Evolutionary conservation across 2,329 filamentous ascomycete genomes (phyloP).

Genomic region (Microsporum canis): DNA sequence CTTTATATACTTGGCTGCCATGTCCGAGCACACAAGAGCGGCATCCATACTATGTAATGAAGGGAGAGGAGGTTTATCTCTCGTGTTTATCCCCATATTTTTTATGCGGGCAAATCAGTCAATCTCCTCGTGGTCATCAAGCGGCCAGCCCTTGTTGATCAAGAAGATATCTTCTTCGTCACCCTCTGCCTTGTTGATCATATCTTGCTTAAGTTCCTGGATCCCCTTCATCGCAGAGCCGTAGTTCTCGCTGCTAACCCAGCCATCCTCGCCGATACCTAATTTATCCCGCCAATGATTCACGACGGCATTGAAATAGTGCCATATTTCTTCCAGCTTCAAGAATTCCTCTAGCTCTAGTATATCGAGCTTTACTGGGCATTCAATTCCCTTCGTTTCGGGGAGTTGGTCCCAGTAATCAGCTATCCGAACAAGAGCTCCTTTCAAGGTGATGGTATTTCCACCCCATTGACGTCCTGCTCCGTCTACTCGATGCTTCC

Average conservation of each 20-base stretch:
- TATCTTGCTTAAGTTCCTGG: slow-evolving; percentile 8
- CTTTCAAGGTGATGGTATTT: slow-evolving; percentile 7
- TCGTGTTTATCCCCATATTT: too few relatives aligned
- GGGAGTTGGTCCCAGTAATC: slow-evolving; percentile 12
- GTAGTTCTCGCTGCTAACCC: slow-evolving; percentile 12
- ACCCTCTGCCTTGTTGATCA: slow-evolving; percentile 9
- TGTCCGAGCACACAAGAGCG: background rate
- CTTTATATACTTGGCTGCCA: background rate
- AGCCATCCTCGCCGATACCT: slow-evolving; percentile 12
- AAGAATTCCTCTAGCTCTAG: slow-evolving; percentile 9
- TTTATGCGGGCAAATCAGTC: background rate
- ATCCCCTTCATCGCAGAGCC: slow-evolving; percentile 7
- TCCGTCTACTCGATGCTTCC: slow-evolving; percentile 8
- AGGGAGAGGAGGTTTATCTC: too few relatives aligned
- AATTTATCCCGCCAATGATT: slow-evolving; percentile 10
- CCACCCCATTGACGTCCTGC: slow-evolving; percentile 11
- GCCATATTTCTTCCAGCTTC: slow-evolving; percentile 11
- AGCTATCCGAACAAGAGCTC: slow-evolving; percentile 9
- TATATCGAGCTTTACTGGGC: slow-evolving; percentile 10
- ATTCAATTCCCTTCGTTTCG: slow-evolving; percentile 5
- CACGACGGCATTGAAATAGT: slow-evolving; percentile 9
- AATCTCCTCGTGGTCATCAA: slow-evolving; percentile 11
- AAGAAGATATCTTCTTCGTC: slow-evolving; percentile 11
- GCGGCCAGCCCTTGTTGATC: slow-evolving; percentile 10
- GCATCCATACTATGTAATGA: too few relatives aligned